Base-by-base conservation (phyloP, 2,329 filamentous ascomycete species). In the Rhytidhysteron rufulum region DNA sequence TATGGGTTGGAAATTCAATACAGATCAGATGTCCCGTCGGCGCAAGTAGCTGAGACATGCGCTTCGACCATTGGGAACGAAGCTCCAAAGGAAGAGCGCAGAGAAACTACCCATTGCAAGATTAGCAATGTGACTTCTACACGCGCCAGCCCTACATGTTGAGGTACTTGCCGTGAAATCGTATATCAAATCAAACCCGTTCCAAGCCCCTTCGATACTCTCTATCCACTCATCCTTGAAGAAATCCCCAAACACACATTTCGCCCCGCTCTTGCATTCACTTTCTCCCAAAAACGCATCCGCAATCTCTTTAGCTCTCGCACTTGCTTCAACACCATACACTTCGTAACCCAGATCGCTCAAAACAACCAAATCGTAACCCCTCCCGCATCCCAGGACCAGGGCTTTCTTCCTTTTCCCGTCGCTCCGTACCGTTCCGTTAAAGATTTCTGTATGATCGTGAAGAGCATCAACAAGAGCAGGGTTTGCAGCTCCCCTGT, bases 331-430 rank as follows among this genome's bases (percentile, higher is more conserved):
- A 2, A 95, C 66, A 0, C 87, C 89, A 54, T 79, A 82, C 1
- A 82, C 80, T 64, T 94, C 84, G 60, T 86, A 93, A 1, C 88
- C 88, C 55, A 83, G 79, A 8, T 79, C 79, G 36, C 82, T 78
- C 32, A 95, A 74, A 27, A 95, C 71, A 8, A 88, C 72, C 2
- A 88, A 85, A 66, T 95, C 89, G 57, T 93, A 85, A 4, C 88
- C 89, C 34, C 79, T 77, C 0, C 88, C 89, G 63, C 88, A 95
- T 4, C 88, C 88, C 0, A 88, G 86, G 0, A 95, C 84, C 7
- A 94, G 70, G 1, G 83, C 88, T 41, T 70, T 72, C 51, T 76
- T 78, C 41, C 62, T 68, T 53, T 20, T 63, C 40, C 55, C 54
- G 21, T 52, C 51, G 0, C 38, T 7, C 2, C 24, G 42, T 8